Percentiles rank a stretch among this genome's conserved stretches.
Conservation (phyloP, 345 rosid genomes). For the Anastatica hierochuntica region DNA sequence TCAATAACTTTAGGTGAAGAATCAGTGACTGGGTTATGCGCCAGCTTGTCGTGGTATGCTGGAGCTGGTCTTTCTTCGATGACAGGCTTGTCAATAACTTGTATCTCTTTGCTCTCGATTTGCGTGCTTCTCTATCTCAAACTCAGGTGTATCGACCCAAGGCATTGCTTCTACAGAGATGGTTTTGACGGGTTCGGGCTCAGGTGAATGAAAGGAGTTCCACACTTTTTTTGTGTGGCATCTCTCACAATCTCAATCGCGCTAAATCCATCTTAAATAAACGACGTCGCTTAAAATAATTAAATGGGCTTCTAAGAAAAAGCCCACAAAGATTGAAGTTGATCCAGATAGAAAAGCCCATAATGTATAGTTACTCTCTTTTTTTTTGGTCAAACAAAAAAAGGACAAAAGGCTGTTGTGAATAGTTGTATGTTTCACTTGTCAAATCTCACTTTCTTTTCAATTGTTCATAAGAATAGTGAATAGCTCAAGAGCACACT, state of each 20-base stretch:
- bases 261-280: neutral
- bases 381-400: conserved; percentile 15
- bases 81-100: conserved; percentile 51
- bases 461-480: conserved; percentile 19
- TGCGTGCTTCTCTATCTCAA: conserved; percentile 55
- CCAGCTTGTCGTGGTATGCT: neutral
- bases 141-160: conserved; percentile 29
- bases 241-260: neutral
- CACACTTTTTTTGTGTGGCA: no score
- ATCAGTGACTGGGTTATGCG: conserved; percentile 25
- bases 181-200: conserved; percentile 6
- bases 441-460: conserved; percentile 28
- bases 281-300: neutral
- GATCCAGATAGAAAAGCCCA: no score
- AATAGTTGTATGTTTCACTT: conserved; percentile 18
- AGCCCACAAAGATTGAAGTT: neutral
- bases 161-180: conserved; percentile 18
- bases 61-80: conserved; percentile 43
- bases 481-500: neutral
- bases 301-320: neutral
- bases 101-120: conserved; percentile 40
- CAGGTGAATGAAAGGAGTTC: neutral
- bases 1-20: conserved; percentile 30
- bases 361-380: no score
- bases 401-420: conserved; percentile 5